Conservation (phyloP, 2,329 filamentous ascomycete genomes). For the Alternaria burnsii region DNA sequence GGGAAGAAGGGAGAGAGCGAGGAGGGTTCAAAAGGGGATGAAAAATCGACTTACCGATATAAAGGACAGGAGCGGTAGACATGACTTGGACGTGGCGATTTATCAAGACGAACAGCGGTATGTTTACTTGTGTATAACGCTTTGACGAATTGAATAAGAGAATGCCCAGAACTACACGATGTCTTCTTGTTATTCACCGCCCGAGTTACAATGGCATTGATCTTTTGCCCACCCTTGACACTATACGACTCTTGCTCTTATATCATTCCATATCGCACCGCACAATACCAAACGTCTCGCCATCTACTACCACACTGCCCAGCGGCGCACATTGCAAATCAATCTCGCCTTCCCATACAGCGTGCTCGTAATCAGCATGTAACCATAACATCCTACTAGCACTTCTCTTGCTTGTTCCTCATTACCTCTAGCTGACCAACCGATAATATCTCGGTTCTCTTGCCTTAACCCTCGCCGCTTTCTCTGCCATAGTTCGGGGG, state of each 20-base stretch:
- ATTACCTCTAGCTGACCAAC: neutral
- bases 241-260: neutral
- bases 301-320: neutral
- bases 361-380: neutral
- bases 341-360: neutral
- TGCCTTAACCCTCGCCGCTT: neutral
- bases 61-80: neutral
- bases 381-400: neutral
- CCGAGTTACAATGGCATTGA: neutral
- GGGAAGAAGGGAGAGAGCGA: too few species aligned
- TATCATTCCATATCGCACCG: neutral
- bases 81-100: neutral
- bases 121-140: neutral
- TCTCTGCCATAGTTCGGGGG: neutral
- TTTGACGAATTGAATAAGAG: neutral
- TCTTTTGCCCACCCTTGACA: neutral
- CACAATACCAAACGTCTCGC: neutral
- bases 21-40: neutral
- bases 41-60: neutral
- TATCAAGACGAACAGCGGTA: neutral
- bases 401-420: neutral
- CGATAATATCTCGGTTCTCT: too few species aligned
- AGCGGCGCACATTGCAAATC: neutral
- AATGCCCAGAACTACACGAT: neutral
- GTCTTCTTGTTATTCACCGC: neutral